These are phyloP conservation scores for Chalaropsis ovoidea DNA, from an alignment of 2,329 filamentous ascomycete genomes.

Conservation along the genomic window DNA sequence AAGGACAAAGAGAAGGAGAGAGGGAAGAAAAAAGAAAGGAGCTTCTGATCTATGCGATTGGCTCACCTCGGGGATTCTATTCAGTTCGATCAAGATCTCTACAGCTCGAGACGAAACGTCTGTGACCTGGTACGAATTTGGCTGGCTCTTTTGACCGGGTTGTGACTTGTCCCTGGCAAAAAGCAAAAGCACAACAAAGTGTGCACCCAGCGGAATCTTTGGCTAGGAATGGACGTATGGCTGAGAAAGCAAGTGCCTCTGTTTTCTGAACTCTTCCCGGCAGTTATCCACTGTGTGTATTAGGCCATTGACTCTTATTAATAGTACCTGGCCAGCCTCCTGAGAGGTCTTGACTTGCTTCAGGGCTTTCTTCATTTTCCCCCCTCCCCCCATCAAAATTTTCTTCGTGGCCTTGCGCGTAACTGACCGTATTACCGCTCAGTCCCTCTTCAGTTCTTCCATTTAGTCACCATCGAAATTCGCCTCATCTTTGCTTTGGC, in stretches of 20 bases:
- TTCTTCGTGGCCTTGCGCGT: slow-evolving; percentile 15
- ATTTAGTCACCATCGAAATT: neutral
- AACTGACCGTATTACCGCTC: neutral
- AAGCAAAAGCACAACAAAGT: too few species aligned
- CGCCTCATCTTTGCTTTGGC: neutral
- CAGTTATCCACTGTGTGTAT: neutral
- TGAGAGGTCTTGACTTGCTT: slow-evolving; percentile 1
- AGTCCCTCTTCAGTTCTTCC: neutral
- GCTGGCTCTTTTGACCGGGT: neutral
- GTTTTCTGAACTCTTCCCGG: neutral
- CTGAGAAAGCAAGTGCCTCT: neutral
- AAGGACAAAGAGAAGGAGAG: neutral
- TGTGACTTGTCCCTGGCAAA: neutral
- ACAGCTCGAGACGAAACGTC: slow-evolving; percentile 13
- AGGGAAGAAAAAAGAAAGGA: neutral
- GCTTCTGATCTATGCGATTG: neutral
- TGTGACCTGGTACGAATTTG: slow-evolving; percentile 15
- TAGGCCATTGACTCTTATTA: neutral
- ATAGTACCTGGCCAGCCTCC: neutral
- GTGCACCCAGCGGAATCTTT: neutral
- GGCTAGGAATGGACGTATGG: neutral
- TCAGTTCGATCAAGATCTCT: slow-evolving; percentile 21
- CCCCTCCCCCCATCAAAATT: neutral
- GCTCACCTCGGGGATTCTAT: slow-evolving; percentile 9
- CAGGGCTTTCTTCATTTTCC: slow-evolving; percentile 9